phyloP scores from a whole-genome alignment of 1,139 yeast genomes.

The Arxiozyma telluris region DNA sequence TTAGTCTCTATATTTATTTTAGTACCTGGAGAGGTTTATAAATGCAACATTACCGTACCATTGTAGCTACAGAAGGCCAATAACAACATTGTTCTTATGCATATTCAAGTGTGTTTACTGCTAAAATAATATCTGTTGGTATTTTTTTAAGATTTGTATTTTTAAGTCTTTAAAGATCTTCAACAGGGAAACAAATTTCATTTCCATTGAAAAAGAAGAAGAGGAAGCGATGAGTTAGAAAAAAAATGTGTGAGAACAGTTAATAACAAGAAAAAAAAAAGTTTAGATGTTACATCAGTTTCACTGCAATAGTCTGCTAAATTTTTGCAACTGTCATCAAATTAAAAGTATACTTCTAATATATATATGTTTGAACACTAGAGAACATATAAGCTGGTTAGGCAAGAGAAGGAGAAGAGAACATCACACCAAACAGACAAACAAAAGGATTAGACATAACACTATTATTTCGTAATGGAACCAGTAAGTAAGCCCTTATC shows the following conservation, averaged over 20 bases:
- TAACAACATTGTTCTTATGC: neutral
- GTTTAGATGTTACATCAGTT: neutral
- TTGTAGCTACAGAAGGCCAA: neutral
- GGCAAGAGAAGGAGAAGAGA: neutral
- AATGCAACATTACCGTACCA: neutral
- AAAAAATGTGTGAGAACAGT: no score
- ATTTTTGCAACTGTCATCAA: neutral
- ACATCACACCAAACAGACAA: neutral
- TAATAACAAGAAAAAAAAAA: no score
- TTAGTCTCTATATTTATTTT: no score
- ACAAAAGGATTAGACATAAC: neutral
- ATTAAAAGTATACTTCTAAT: no score
- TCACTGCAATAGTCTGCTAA: no score
- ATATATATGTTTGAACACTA: neutral
- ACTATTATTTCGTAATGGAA: conserved; percentile 5
- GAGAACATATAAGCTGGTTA: neutral
- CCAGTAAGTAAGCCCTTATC: conserved; percentile 12
- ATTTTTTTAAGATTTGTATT: neutral
- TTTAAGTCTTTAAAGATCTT: neutral
- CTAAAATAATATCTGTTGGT: neutral
- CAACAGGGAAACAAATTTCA: no score
- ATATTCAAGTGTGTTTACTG: no score
- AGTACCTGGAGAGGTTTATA: neutral
- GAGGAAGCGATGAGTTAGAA: neutral
- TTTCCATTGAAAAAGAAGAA: neutral